phyloP scores from a whole-genome alignment of 805 yeast species.

The Candida peoriensis region DNA sequence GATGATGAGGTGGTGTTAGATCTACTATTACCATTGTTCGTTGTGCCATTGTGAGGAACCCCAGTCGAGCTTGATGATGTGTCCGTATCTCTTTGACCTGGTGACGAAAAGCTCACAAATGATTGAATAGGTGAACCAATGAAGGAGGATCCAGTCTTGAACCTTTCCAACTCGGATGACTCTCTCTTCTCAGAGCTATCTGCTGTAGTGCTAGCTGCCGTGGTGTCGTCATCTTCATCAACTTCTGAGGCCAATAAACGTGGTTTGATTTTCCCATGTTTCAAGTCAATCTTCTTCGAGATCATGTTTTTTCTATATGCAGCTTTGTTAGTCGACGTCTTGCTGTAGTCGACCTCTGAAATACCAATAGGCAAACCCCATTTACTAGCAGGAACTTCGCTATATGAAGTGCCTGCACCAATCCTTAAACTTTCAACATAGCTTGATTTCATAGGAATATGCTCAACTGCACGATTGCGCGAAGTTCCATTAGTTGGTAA shows the following conservation, averaged over 20 bases:
- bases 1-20: conserved; percentile 12
- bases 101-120: not conserved
- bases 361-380: conserved; percentile 55
- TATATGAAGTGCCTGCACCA: conserved; percentile 43
- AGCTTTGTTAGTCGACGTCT: conserved; percentile 11
- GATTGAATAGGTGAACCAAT: conserved; percentile 2
- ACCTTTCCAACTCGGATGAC: conserved; percentile 15
- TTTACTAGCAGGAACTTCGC: conserved; percentile 40
- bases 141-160: conserved; percentile 8
- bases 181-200: conserved; percentile 8
- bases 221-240: conserved; percentile 51
- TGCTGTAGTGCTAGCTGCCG: not conserved
- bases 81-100: no score
- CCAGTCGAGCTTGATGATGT: no score
- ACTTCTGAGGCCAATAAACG: conserved; percentile 71
- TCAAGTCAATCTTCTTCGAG: conserved; percentile 38
- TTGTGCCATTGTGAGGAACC: no score
- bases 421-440: conserved; percentile 42
- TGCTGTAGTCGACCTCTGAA: conserved; percentile 36
- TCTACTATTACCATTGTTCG: not conserved
- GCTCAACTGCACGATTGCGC: conserved; percentile 14
- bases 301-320: conserved; percentile 14
- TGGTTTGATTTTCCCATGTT: conserved; percentile 59
- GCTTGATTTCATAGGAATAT: conserved; percentile 44
- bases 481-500: conserved; percentile 3